A percentile compares a stretch with the other conserved stretches of the same genome.
phyloP scores from a whole-genome alignment of 768 basidiomycete genomes.

The Pholiota microspora region DNA sequence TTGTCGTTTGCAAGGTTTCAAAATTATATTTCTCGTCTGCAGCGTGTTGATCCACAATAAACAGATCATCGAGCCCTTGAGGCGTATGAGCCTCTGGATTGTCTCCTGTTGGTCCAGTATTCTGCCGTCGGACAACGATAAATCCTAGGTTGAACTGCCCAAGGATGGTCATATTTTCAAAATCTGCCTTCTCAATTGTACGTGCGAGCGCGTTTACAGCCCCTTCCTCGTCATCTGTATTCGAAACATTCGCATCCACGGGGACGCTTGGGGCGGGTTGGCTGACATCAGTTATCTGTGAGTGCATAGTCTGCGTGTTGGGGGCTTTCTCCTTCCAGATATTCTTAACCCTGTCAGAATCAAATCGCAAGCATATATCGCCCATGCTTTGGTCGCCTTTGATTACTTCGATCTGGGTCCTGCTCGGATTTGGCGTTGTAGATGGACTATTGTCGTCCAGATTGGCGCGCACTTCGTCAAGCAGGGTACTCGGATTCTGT shows the following conservation, averaged over 20 bases:
- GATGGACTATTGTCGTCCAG: neutral
- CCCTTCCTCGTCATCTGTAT: conserved; percentile 47
- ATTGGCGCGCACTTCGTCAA: neutral
- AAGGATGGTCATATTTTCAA: conserved; percentile 75
- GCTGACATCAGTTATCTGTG: neutral
- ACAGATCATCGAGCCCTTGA: conserved; percentile 76
- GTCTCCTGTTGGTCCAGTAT: conserved; percentile 14
- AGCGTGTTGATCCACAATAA: conserved; percentile 97
- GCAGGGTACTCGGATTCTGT: neutral
- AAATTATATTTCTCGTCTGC: conserved; percentile 99
- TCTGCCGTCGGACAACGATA: conserved; percentile 74
- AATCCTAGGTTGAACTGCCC: conserved; percentile 98
- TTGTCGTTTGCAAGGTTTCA: conserved; percentile 89
- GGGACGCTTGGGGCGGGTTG: conserved; percentile 16
- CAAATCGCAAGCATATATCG: conserved; percentile 28
- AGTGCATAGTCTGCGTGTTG: conserved; percentile 2
- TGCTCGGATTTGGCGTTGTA: conserved; percentile 8
- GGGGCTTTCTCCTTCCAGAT: conserved; percentile 16
- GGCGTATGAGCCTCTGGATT: conserved; percentile 5
- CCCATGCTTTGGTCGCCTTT: conserved; percentile 25
- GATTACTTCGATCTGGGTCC: conserved; percentile 38
- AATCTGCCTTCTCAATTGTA: conserved; percentile 86
- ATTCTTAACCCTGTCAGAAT: conserved; percentile 22
- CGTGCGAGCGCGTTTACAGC: conserved; percentile 72
- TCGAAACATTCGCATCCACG: conserved; percentile 37